Evolutionary conservation across 2,329 filamentous ascomycete species (phyloP), one percentile per base, ranked within the genome.

Genomic region (Lachnellula arida): DNA sequence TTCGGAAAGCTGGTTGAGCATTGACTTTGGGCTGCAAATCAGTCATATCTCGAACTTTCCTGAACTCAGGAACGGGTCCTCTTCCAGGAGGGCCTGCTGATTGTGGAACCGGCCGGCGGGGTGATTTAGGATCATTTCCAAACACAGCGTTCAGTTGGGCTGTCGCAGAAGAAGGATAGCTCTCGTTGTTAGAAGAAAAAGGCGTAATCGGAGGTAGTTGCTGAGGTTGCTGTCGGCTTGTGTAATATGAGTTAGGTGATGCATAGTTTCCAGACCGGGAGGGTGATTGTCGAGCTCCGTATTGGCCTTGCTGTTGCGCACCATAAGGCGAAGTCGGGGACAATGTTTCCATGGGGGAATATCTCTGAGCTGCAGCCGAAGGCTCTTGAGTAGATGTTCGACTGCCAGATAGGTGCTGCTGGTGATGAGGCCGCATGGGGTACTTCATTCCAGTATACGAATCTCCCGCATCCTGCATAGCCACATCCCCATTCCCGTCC

Each of bases 321-420:
- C 83, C 81, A 74, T 95, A 95, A 35, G 91, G 86, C 54, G 89
- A 87, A 35, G 87, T 84, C 42, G 91, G 89, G 58, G 91, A 91
- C 59, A 95, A 77, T 15, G 85, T 82, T 71, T 96, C 93, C 92
- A 97, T 97, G 61, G 93, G 94, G 47, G 93, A 97, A 75, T 97
- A 97, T 70, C 92, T 85, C 72, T 95, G 89, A 57, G 91, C 89
- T 55, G 91, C 90, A 50, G 89, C 81, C 44, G 91, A 94, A 57
- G 89, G 85, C 68, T 93, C 86, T 63, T 86, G 85, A 50, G 91
- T 83, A 60, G 82, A 90, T 58, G 75, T 63, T 59, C 75, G 73
- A 62, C 75, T 71, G 28, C 81, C 60, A 17, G 70, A 84, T 57
- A 82, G 78, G 64, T 93, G 85, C 67, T 91, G 84, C 70, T 91